Conservation (phyloP, 352 stramenopile genomes). For the Vaucheria bursata region DNA sequence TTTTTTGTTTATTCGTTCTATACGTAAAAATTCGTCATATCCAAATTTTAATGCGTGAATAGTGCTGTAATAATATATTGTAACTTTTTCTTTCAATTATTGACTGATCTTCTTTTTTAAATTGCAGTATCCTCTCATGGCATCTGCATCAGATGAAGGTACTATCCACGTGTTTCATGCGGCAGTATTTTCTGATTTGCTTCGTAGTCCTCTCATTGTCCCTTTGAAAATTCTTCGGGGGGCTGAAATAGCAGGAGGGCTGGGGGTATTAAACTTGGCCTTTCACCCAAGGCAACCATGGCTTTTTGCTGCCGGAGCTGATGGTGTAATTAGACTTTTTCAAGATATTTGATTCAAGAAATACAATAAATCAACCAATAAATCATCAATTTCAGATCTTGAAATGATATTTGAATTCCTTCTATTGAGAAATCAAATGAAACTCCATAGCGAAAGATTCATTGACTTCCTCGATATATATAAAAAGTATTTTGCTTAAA, state of each 20-base stretch:
- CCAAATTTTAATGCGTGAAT: background rate
- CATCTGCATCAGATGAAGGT: conserved; percentile 93
- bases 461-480: no score
- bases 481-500: no score
- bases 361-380: no score
- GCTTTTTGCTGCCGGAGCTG: conserved; percentile 52
- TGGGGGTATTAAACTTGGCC: conserved; percentile 84
- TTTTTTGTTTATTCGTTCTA: background rate
- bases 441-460: no score
- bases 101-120: background rate
- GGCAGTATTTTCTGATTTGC: conserved; percentile 96
- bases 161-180: conserved; percentile 98
- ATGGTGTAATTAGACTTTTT: conserved; percentile 49
- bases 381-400: no score
- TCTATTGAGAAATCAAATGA: no score
- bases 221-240: conserved; percentile 96
- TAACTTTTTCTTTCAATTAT: background rate
- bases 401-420: no score
- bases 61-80: background rate
- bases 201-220: conserved; percentile 97
- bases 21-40: background rate
- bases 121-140: conserved; percentile 89
- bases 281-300: conserved; percentile 96
- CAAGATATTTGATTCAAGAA: conserved; percentile 49
- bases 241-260: conserved; percentile 78